A percentile compares a stretch with the other conserved stretches of the same genome.
These are phyloP conservation scores for Saccharomycopsis sp. DNA, from an alignment of 805 yeast species.

Conservation along the genomic window DNA sequence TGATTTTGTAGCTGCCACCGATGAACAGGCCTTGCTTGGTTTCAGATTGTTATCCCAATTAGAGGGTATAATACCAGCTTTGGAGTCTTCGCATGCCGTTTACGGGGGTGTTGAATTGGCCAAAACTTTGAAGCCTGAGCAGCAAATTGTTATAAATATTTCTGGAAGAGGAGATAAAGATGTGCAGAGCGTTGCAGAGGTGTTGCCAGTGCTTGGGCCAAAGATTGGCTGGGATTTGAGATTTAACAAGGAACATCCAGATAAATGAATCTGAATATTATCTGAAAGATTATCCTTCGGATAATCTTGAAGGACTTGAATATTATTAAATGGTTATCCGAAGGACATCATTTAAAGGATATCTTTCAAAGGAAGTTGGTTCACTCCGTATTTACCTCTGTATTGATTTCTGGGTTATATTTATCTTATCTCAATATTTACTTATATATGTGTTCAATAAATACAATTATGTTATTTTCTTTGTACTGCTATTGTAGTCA, in stretches of 20 bases:
- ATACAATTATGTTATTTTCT: too few species aligned
- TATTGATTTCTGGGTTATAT: too few species aligned
- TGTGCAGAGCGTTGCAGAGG: conserved; percentile 95
- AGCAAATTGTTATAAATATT: conserved; percentile 79
- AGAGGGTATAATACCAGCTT: conserved; percentile 98
- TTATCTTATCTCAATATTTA: too few species aligned
- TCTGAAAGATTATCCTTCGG: too few species aligned
- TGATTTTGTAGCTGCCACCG: conserved; percentile 83
- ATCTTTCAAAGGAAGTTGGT: too few species aligned
- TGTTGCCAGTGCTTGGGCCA: conserved; percentile 84
- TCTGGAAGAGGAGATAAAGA: conserved; percentile 99
- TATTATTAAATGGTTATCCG: too few species aligned
- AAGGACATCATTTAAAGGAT: too few species aligned
- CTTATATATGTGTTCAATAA: too few species aligned
- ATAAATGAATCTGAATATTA: neutral
- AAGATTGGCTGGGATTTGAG: conserved; percentile 94
- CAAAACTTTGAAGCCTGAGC: conserved; percentile 68
- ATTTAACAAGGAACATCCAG: conserved; percentile 42
- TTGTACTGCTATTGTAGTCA: too few species aligned
- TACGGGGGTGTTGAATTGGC: conserved; percentile 88
- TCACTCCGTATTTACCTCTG: too few species aligned
- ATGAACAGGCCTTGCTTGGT: conserved; percentile 90
- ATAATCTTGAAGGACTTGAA: too few species aligned
- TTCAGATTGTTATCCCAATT: conserved; percentile 82
- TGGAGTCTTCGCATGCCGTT: conserved; percentile 95